A percentile compares a stretch with the other conserved stretches of the same genome.
phyloP scores from a whole-genome alignment of 148 eudicot species.

The Camellia sinensis region DNA sequence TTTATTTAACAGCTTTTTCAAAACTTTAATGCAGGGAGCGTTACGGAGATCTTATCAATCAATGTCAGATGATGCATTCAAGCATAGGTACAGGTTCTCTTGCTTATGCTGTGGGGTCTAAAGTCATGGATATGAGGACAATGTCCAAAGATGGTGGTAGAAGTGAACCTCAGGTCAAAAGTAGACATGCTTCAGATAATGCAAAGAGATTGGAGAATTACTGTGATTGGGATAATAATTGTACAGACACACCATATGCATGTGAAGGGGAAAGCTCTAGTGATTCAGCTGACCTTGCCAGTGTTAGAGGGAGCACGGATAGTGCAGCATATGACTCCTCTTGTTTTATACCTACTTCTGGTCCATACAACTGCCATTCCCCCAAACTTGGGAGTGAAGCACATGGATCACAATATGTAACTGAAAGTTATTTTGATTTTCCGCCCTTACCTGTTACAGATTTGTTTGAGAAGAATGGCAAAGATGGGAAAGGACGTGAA shows the following conservation, averaged over 20 bases:
- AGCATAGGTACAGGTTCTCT: slow-evolving; percentile 95
- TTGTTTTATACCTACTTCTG: slow-evolving; percentile 45
- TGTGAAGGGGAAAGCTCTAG: slow-evolving; percentile 66
- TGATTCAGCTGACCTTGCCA: slow-evolving; percentile 65
- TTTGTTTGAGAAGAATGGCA: slow-evolving; percentile 60
- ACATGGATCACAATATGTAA: slow-evolving; percentile 40
- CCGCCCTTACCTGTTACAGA: slow-evolving; percentile 86
- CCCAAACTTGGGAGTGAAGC: slow-evolving; percentile 42
- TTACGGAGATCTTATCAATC: slow-evolving; percentile 73
- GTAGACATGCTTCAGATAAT: slow-evolving; percentile 43
- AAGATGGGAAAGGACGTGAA: slow-evolving; percentile 39
- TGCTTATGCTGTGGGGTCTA: slow-evolving; percentile 90
- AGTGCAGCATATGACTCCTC: slow-evolving; percentile 69
- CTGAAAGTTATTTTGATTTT: slow-evolving; percentile 67
- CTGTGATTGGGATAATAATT: slow-evolving; percentile 46
- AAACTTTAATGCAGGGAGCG: slow-evolving; percentile 63
- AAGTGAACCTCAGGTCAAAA: slow-evolving; percentile 55
- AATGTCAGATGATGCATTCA: slow-evolving; percentile 93
- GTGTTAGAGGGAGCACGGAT: slow-evolving; percentile 61
- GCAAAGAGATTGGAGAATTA: slow-evolving; percentile 38
- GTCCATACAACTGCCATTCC: slow-evolving; percentile 38
- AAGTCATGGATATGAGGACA: slow-evolving; percentile 92
- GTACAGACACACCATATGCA: slow-evolving; percentile 51
- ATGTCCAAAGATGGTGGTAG: slow-evolving; percentile 58
- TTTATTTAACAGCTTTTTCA: neutral